Percentiles rank a stretch among this genome's conserved stretches.
Evolutionary conservation across 2,329 filamentous ascomycete species (phyloP).

Genomic region (Ophiostoma montium): DNA sequence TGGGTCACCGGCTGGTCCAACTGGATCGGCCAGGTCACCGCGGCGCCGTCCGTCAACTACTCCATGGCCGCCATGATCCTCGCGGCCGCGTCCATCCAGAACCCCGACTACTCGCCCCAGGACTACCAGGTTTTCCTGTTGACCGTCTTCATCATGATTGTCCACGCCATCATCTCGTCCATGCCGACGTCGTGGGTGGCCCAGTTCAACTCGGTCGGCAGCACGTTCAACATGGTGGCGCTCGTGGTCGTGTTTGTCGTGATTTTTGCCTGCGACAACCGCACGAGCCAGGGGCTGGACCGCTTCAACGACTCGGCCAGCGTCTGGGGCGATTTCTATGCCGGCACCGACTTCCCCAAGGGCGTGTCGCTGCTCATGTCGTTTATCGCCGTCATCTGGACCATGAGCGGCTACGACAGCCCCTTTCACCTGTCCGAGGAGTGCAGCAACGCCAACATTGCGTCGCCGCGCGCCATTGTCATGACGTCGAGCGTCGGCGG

Average conservation of each 20-base stretch:
- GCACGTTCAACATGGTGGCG: constrained; percentile 55
- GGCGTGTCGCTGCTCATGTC: constrained; percentile 57
- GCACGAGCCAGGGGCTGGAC: constrained; percentile 31
- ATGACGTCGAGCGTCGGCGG: constrained; percentile 54
- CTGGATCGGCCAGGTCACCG: constrained; percentile 54
- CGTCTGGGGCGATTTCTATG: constrained; percentile 53
- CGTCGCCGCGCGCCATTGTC: constrained; percentile 57
- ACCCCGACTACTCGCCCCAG: constrained; percentile 50
- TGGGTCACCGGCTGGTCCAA: constrained; percentile 60
- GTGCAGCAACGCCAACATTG: constrained; percentile 58
- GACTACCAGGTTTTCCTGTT: constrained; percentile 56
- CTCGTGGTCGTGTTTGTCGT: constrained; percentile 53
- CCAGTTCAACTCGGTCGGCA: constrained; percentile 54
- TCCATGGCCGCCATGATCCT: constrained; percentile 56
- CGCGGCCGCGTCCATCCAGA: constrained; percentile 52
- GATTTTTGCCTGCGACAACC: constrained; percentile 44
- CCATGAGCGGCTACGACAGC: constrained; percentile 52
- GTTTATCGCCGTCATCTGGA: constrained; percentile 58
- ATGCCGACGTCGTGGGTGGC: constrained; percentile 60
- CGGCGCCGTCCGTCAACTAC: constrained; percentile 53
- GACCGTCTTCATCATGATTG: constrained; percentile 50
- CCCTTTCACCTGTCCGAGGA: constrained; percentile 64
- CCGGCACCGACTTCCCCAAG: constrained; percentile 51
- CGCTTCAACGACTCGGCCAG: constrained; percentile 27
- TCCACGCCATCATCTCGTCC: constrained; percentile 53